Evolutionary conservation across 2,329 filamentous ascomycete species (phyloP).

Genomic region (Stagonosporopsis rhizophila): DNA sequence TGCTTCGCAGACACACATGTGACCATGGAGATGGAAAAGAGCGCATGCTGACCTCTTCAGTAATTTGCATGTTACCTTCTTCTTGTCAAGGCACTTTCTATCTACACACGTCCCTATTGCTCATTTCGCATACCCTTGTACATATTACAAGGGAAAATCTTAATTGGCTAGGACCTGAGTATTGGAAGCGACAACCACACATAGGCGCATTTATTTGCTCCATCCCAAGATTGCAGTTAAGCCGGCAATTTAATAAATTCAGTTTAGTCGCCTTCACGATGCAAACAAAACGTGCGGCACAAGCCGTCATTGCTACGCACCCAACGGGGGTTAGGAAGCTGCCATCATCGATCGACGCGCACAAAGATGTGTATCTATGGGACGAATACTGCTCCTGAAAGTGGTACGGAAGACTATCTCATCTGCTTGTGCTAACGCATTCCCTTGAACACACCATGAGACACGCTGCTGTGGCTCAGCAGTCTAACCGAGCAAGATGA

Average conservation of each 20-base stretch:
- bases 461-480: constrained; percentile 7
- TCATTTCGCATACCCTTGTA: constrained; percentile 11
- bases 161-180: constrained; percentile 11
- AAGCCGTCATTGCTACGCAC: background rate
- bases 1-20: background rate
- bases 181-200: constrained; percentile 4
- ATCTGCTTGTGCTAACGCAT: constrained; percentile 12
- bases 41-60: background rate
- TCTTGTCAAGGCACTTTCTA: background rate
- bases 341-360: background rate
- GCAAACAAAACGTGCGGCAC: background rate
- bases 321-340: constrained; percentile 5
- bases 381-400: constrained; percentile 1
- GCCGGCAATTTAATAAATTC: constrained; percentile 10
- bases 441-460: constrained; percentile 4
- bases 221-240: constrained; percentile 18
- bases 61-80: background rate
- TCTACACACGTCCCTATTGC: background rate
- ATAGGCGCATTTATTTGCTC: background rate
- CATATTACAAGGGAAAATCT: constrained; percentile 6
- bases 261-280: constrained; percentile 2
- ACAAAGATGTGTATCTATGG: constrained; percentile 1
- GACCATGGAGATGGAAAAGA: background rate
- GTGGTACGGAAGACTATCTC: constrained; percentile 3
- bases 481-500: constrained; percentile 8